phyloP scores from a whole-genome alignment of 208 protist species.

The Wallacemonas collosoma region DNA sequence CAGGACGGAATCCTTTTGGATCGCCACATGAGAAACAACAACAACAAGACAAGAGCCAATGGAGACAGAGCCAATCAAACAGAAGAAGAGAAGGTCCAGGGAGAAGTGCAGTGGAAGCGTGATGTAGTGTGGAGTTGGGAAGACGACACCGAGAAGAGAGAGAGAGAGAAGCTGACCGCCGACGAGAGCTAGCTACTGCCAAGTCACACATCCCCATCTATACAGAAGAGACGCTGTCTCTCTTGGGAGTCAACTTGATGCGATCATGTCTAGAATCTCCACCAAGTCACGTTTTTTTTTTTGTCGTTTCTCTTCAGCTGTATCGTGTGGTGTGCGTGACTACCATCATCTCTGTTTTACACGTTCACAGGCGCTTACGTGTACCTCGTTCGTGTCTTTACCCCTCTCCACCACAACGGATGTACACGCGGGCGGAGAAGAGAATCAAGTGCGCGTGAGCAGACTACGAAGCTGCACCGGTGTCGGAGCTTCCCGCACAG shows the following conservation, averaged over 20 bases:
- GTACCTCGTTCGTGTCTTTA: too few relatives aligned
- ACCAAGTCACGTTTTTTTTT: background rate
- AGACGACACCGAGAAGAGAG: background rate
- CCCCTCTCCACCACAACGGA: background rate
- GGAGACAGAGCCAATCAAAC: background rate
- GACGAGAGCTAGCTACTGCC: too few relatives aligned
- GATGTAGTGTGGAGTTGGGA: background rate
- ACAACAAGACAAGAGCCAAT: conserved; percentile 11
- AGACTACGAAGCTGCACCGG: background rate
- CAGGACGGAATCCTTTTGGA: too few relatives aligned
- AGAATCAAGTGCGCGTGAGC: background rate
- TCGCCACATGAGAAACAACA: conserved; percentile 4
- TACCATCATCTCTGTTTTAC: conserved; percentile 8
- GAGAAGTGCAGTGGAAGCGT: too few relatives aligned
- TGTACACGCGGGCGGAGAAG: background rate
- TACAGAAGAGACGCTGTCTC: background rate
- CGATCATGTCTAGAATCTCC: background rate
- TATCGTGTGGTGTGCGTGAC: too few relatives aligned
- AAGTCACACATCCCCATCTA: too few relatives aligned
- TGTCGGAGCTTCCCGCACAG: background rate
- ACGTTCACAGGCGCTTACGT: background rate
- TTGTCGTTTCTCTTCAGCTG: background rate
- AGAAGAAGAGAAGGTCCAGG: background rate
- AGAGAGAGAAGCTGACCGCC: background rate
- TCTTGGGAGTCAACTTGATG: background rate